phyloP scores from a whole-genome alignment of 371 early-diverging fungal species.

The Saksenaea vasiformis region DNA sequence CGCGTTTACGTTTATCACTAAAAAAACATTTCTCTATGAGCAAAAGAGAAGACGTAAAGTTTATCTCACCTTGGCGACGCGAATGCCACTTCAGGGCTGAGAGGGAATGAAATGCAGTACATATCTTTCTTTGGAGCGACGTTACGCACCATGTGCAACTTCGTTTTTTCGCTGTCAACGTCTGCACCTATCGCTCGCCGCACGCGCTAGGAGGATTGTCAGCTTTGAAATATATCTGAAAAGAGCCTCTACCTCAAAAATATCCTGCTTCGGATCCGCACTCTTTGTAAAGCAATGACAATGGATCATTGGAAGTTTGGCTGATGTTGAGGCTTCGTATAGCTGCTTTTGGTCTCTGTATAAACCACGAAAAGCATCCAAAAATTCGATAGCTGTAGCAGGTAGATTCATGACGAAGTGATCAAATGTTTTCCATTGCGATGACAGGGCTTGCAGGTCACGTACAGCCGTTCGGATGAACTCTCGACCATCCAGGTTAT shows the following conservation, averaged over 20 bases:
- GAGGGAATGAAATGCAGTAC: slow-evolving; percentile 89
- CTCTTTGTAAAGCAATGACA: slow-evolving; percentile 93
- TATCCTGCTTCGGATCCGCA: slow-evolving; percentile 71
- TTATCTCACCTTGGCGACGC: slow-evolving; percentile 17
- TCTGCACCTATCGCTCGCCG: slow-evolving; percentile 51
- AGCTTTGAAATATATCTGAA: neutral
- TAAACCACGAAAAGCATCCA: slow-evolving; percentile 79
- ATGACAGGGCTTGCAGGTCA: slow-evolving; percentile 35
- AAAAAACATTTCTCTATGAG: neutral
- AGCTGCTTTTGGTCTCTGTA: slow-evolving; percentile 51
- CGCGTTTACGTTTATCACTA: slow-evolving; percentile 30
- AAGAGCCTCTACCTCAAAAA: slow-evolving; percentile 51
- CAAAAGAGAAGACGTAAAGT: neutral
- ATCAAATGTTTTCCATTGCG: slow-evolving; percentile 73
- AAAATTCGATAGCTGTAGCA: slow-evolving; percentile 93
- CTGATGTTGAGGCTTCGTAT: slow-evolving; percentile 34
- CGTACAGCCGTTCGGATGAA: slow-evolving; percentile 79
- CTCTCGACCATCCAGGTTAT: slow-evolving; percentile 91
- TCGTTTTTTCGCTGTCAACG: slow-evolving; percentile 47
- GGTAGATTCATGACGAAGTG: slow-evolving; percentile 99
- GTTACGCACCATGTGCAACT: slow-evolving; percentile 80
- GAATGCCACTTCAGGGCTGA: slow-evolving; percentile 65
- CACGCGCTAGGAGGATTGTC: slow-evolving; percentile 40
- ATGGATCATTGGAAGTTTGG: slow-evolving; percentile 84
- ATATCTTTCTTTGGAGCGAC: slow-evolving; percentile 99